phyloP scores from a whole-genome alignment of 2,329 filamentous ascomycete species.

The Coniella vitis region DNA sequence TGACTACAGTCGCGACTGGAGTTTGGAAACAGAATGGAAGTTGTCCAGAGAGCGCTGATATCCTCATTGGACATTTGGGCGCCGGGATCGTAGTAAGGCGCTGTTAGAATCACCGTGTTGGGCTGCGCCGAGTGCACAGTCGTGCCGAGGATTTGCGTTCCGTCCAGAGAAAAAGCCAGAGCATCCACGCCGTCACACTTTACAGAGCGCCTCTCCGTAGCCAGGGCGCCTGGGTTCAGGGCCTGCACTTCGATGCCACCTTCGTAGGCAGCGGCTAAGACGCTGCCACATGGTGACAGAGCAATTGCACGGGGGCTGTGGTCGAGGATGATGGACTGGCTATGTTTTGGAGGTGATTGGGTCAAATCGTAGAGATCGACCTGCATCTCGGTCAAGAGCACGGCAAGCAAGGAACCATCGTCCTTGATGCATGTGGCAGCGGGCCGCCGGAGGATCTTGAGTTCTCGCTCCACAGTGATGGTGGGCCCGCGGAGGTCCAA shows the following conservation, averaged over 20 bases:
- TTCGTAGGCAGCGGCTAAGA: conserved; percentile 78
- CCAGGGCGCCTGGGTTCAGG: conserved; percentile 54
- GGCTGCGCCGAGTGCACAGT: conserved; percentile 58
- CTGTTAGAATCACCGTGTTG: conserved; percentile 69
- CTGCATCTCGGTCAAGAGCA: conserved; percentile 75
- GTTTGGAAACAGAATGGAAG: conserved; percentile 77
- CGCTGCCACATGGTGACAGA: conserved; percentile 72
- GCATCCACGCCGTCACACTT: conserved; percentile 72
- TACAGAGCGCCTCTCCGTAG: conserved; percentile 65
- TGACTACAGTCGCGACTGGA: conserved; percentile 74
- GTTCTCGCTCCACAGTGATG: conserved; percentile 63
- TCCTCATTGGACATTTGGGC: conserved; percentile 59
- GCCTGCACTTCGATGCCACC: conserved; percentile 85
- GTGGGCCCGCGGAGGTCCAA: conserved; percentile 58
- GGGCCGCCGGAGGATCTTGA: conserved; percentile 72
- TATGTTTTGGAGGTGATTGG: conserved; percentile 57
- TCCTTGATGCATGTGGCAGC: conserved; percentile 73
- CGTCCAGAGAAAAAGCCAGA: conserved; percentile 69
- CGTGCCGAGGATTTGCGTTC: conserved; percentile 71
- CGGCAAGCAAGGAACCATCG: conserved; percentile 67
- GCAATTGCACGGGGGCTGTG: conserved; percentile 72
- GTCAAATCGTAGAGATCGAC: conserved; percentile 77
- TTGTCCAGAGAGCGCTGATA: conserved; percentile 74
- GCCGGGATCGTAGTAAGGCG: conserved; percentile 71
- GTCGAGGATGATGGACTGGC: conserved; percentile 70